phyloP scores from a whole-genome alignment of 352 stramenopile genomes.

The Pythium dissotocum region DNA sequence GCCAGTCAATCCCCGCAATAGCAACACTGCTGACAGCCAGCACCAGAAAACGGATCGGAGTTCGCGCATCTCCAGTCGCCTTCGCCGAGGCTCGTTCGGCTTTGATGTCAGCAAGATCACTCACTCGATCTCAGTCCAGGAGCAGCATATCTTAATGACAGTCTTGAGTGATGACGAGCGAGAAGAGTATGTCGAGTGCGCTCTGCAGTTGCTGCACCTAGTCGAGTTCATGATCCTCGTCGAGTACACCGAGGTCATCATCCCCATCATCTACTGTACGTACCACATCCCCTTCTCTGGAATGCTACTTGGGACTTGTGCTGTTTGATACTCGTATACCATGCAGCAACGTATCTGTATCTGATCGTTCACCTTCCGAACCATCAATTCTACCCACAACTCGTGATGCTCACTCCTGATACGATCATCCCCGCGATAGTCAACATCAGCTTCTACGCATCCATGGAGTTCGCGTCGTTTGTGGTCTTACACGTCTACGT shows the following conservation, averaged over 20 bases:
- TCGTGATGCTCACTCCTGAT: neutral
- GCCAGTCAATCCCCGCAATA: neutral
- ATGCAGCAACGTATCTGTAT: slow-evolving; percentile 16
- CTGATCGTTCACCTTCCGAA: slow-evolving; percentile 23
- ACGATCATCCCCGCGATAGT: neutral
- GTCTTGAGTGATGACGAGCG: slow-evolving; percentile 8
- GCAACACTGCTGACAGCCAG: too few species aligned
- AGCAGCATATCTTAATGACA: slow-evolving; percentile 7
- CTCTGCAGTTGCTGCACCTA: slow-evolving; percentile 9
- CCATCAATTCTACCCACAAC: slow-evolving; percentile 27
- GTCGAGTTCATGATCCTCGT: slow-evolving; percentile 22
- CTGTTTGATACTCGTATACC: neutral
- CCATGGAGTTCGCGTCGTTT: slow-evolving; percentile 32
- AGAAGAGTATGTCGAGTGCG: slow-evolving; percentile 3
- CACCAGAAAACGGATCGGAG: too few species aligned
- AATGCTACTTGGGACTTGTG: too few species aligned
- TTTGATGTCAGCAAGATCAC: slow-evolving; percentile 1
- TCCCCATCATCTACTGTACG: slow-evolving; percentile 22
- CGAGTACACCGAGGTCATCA: slow-evolving; percentile 23
- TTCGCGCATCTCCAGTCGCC: neutral
- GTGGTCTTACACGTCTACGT: slow-evolving; percentile 26
- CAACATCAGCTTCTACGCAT: slow-evolving; percentile 27
- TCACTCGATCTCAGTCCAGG: neutral
- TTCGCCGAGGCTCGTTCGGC: neutral
- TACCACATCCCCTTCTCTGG: neutral